These are phyloP conservation scores for Hyphopichia homilentoma DNA, from an alignment of 805 yeast genomes.

Conservation along the genomic window DNA sequence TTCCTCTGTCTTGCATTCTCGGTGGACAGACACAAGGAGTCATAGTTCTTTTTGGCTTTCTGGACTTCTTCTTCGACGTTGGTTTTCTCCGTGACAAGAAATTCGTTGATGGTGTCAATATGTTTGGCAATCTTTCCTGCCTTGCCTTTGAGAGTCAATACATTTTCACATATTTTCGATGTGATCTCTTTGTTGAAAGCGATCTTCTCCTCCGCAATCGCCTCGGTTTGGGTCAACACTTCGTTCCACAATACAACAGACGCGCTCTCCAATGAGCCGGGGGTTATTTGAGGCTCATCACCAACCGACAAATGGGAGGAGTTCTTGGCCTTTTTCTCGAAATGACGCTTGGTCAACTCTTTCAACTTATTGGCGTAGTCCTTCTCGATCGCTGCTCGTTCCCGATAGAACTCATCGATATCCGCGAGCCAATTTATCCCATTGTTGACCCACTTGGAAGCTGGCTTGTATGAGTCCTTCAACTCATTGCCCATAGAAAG, in stretches of 20 bases:
- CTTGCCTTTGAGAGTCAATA: constrained; percentile 50
- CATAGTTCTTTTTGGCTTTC: constrained; percentile 74
- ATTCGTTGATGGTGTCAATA: constrained; percentile 59
- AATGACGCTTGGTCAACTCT: constrained; percentile 61
- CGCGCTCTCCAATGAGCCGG: constrained; percentile 91
- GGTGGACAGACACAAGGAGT: constrained; percentile 72
- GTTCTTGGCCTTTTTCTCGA: constrained; percentile 69
- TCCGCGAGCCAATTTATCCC: constrained; percentile 76
- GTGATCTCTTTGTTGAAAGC: constrained; percentile 59
- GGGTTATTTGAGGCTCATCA: constrained; percentile 84
- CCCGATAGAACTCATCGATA: constrained; percentile 77
- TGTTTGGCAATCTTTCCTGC: constrained; percentile 52
- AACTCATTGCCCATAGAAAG: constrained; percentile 64
- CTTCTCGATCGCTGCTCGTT: constrained; percentile 75
- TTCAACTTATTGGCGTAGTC: constrained; percentile 74
- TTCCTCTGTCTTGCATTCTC: constrained; percentile 76
- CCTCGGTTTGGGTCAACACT: constrained; percentile 77
- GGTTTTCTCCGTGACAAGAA: constrained; percentile 45
- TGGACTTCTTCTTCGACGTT: constrained; percentile 52
- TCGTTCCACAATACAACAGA: constrained; percentile 88
- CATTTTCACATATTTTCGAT: constrained; percentile 56
- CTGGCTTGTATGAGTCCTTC: constrained; percentile 74
- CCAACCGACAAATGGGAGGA: constrained; percentile 80
- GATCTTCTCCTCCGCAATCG: constrained; percentile 63
- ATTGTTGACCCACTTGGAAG: constrained; percentile 73